These are phyloP conservation scores for Parathielavia hyrcaniae DNA, from an alignment of 495 filamentous ascomycete genomes.

Conservation along the genomic window DNA sequence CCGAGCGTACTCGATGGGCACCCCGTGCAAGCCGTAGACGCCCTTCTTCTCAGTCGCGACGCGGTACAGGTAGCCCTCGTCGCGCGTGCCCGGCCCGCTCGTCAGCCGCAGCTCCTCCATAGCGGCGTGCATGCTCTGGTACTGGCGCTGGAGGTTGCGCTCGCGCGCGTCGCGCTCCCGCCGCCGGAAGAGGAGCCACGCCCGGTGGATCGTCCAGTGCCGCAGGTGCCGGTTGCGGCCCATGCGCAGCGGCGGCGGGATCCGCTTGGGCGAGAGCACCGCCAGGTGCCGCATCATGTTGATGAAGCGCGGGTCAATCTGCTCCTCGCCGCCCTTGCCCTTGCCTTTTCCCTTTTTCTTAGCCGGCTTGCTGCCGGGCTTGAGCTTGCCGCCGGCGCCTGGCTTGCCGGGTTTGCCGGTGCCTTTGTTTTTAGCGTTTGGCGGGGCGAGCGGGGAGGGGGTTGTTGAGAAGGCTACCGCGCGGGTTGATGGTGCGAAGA, in stretches of 20 bases:
- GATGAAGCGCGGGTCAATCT: slow-evolving; percentile 28
- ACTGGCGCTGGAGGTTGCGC: slow-evolving; percentile 60
- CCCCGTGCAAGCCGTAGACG: slow-evolving; percentile 53
- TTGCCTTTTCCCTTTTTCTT: slow-evolving; percentile 23
- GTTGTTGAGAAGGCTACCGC: slow-evolving; percentile 17
- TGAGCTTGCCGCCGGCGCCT: background rate
- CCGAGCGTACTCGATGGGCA: slow-evolving; percentile 86
- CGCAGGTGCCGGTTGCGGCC: slow-evolving; percentile 80
- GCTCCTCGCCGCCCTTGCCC: slow-evolving; percentile 21
- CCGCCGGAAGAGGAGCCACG: slow-evolving; percentile 69
- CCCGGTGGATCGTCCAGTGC: slow-evolving; percentile 99
- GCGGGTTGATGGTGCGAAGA: slow-evolving; percentile 5
- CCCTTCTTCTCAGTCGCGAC: slow-evolving; percentile 81
- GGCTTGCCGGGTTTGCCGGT: background rate
- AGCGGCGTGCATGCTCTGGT: slow-evolving; percentile 70
- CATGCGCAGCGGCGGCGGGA: slow-evolving; percentile 74
- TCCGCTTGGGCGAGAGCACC: slow-evolving; percentile 26
- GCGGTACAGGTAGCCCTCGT: slow-evolving; percentile 73
- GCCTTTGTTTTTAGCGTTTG: slow-evolving; percentile 8
- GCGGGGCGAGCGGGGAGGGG: slow-evolving; percentile 3
- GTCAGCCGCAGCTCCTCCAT: slow-evolving; percentile 74
- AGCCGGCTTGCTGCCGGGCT: background rate
- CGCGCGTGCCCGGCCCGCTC: slow-evolving; percentile 51
- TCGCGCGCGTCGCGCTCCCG: slow-evolving; percentile 55
- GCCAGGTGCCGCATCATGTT: slow-evolving; percentile 30